Conservation (phyloP, 73 alveolate species). For the Tetrahymena thermophila region DNA sequence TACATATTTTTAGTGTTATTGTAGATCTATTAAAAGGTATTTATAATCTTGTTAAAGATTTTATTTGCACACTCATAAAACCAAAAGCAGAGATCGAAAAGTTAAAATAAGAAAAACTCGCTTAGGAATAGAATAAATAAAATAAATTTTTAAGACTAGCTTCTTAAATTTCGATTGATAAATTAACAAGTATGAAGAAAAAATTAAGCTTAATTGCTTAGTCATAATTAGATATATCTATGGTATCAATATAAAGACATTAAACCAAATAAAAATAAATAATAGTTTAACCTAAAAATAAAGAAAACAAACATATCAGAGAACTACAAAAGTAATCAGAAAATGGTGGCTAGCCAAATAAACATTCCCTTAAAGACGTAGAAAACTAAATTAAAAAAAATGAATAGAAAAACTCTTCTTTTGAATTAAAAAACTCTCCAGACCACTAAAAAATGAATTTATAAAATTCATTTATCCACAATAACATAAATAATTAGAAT, state of each 20-base stretch:
- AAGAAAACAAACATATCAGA: not conserved
- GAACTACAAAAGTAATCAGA: too few relatives aligned
- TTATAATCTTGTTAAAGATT: not conserved
- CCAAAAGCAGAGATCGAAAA: not conserved
- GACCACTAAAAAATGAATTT: not conserved
- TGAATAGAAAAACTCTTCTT: not conserved
- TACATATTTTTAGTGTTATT: not conserved
- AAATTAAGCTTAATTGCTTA: not conserved
- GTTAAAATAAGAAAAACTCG: not conserved
- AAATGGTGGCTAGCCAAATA: too few relatives aligned
- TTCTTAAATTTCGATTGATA: not conserved
- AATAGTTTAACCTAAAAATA: not conserved
- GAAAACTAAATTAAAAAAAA: not conserved
- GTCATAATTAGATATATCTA: not conserved
- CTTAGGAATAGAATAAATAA: not conserved
- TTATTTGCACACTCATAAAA: not conserved
- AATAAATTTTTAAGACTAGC: not conserved
- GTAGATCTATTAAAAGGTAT: not conserved
- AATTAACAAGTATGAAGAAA: not conserved
- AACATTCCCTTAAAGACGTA: not conserved
- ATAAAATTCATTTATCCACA: not conserved
- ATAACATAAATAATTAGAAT: not conserved
- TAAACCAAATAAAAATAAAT: too few relatives aligned
- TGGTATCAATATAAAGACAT: not conserved
- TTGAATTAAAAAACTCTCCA: not conserved